phyloP scores from a whole-genome alignment of 208 protist species.

The Crithidia fasciculata region DNA sequence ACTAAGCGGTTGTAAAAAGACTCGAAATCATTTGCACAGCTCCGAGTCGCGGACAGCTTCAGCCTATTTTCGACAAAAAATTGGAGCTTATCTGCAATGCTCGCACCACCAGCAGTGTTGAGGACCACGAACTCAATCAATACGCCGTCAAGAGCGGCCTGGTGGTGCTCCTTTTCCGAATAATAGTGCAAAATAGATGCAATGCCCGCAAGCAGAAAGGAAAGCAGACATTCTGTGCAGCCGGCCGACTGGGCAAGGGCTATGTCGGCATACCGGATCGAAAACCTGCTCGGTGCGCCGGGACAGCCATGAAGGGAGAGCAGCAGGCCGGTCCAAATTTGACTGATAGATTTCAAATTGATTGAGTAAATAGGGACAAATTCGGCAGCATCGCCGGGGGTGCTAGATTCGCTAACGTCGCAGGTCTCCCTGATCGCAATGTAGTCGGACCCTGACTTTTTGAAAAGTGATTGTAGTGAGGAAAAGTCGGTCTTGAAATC shows the following conservation, averaged over 20 bases:
- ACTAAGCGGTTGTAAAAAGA: constrained; percentile 8
- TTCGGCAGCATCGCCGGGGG: neutral
- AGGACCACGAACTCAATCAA: constrained; percentile 46
- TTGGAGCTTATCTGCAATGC: constrained; percentile 46
- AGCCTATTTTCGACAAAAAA: constrained; percentile 56
- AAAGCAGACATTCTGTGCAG: constrained; percentile 54
- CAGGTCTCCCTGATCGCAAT: constrained; percentile 21
- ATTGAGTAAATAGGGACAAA: constrained; percentile 12
- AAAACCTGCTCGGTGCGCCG: constrained; percentile 17
- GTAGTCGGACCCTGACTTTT: constrained; percentile 16
- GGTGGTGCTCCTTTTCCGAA: constrained; percentile 16
- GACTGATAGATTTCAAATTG: constrained; percentile 14
- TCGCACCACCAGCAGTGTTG: constrained; percentile 22
- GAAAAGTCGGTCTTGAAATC: constrained; percentile 29
- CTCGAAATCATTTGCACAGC: constrained; percentile 10
- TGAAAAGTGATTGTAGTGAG: constrained; percentile 16
- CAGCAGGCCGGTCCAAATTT: constrained; percentile 36
- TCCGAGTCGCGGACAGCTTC: constrained; percentile 39
- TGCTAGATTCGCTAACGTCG: neutral
- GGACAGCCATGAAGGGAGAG: constrained; percentile 21
- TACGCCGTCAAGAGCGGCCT: constrained; percentile 21
- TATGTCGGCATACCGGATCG: constrained; percentile 49
- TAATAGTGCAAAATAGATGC: constrained; percentile 44
- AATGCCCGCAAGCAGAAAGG: constrained; percentile 42
- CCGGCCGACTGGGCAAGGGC: constrained; percentile 35